A percentile compares a stretch with the other conserved stretches of the same genome.
These are phyloP conservation scores for Citrullus amarus DNA, from an alignment of 306 rosid genomes.

Conservation along the genomic window DNA sequence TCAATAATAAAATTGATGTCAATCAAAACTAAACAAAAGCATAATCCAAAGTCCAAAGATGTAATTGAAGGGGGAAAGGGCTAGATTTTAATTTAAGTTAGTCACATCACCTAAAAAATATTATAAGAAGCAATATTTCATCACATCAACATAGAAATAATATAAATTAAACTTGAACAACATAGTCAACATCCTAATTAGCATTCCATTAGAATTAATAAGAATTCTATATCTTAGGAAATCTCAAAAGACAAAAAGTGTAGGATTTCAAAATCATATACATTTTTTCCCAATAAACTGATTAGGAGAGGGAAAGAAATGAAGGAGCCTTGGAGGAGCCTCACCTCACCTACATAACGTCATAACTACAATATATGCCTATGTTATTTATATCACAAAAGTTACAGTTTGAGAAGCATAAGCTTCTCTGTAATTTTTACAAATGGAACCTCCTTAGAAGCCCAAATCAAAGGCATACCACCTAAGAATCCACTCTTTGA, in stretches of 20 bases:
- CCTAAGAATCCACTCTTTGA: background rate
- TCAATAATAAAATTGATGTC: background rate
- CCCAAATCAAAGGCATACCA: background rate
- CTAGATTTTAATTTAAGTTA: background rate
- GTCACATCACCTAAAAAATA: background rate
- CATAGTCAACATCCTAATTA: background rate
- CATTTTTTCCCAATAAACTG: background rate
- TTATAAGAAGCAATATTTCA: background rate
- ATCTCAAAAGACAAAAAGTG: background rate
- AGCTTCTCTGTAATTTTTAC: background rate
- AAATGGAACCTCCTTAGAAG: background rate
- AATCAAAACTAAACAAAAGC: background rate
- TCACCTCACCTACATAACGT: background rate
- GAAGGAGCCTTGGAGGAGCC: background rate
- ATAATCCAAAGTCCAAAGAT: background rate
- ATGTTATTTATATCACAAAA: background rate
- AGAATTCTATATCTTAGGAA: background rate
- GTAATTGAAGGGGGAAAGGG: background rate
- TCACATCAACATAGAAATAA: background rate
- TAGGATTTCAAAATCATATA: background rate
- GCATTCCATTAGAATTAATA: background rate
- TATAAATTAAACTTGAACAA: background rate
- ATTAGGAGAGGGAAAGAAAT: background rate
- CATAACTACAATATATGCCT: background rate
- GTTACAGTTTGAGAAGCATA: background rate